A percentile compares a stretch with the other conserved stretches of the same genome.
Evolutionary conservation across 164 flowering plant genomes (phyloP).

Genomic region (Brasenia schreberi): DNA sequence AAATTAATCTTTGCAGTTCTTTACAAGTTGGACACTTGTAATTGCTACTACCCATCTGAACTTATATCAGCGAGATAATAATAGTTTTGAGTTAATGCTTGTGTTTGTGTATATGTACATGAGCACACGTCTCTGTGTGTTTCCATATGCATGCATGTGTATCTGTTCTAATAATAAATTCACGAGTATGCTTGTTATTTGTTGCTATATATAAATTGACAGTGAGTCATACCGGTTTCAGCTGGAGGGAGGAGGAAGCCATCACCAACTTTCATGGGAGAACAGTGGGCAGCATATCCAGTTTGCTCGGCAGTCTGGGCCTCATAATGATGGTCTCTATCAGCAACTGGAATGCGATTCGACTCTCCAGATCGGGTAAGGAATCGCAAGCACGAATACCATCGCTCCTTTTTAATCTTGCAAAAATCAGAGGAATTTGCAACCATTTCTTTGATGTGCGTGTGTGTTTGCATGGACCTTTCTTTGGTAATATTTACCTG

Average conservation of each 20-base stretch:
- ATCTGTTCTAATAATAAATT: too few species aligned
- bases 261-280: slow-evolving; percentile 36
- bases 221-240: not conserved
- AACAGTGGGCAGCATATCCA: slow-evolving; percentile 23
- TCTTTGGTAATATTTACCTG: too few species aligned
- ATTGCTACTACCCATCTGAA: too few species aligned
- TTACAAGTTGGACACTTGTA: too few species aligned
- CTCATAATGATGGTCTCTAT: slow-evolving; percentile 42
- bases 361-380: slow-evolving; percentile 53
- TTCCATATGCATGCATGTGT: too few species aligned
- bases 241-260: slow-evolving; percentile 15
- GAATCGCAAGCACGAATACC: too few species aligned
- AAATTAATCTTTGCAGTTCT: too few species aligned
- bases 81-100: too few species aligned
- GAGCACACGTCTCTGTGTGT: not conserved
- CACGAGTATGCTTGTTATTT: not conserved
- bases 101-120: not conserved
- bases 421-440: not conserved
- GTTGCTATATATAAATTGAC: not conserved
- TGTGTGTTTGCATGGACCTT: not conserved
- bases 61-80: too few species aligned
- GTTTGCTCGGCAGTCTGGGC: slow-evolving; percentile 23
- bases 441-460: not conserved
- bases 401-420: not conserved
- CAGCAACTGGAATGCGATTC: slow-evolving; percentile 51